A percentile compares a stretch with the other conserved stretches of the same genome.
phyloP scores from a whole-genome alignment of 768 basidiomycete species.

The Mycena floridula region DNA sequence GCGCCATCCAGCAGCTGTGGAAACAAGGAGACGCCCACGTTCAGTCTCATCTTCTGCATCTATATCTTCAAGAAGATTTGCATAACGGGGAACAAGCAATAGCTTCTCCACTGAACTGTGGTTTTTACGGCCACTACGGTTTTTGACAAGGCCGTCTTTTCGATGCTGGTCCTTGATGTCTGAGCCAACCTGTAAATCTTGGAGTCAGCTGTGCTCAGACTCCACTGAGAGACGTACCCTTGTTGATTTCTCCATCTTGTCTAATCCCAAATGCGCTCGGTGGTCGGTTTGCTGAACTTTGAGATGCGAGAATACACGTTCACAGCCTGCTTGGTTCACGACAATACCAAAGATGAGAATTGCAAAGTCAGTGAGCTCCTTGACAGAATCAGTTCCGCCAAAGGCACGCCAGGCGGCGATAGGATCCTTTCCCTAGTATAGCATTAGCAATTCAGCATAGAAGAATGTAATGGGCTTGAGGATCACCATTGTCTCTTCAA shows the following conservation, averaged over 20 bases:
- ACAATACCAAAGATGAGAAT: not conserved
- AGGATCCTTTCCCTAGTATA: constrained; percentile 1
- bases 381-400: too few species aligned
- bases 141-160: not conserved
- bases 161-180: constrained; percentile 1
- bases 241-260: constrained; percentile 2
- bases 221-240: not conserved
- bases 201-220: too few species aligned
- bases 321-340: constrained; percentile 4
- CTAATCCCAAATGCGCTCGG: not conserved
- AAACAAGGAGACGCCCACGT: too few species aligned
- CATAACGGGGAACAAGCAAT: constrained; percentile 6
- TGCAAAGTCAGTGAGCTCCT: constrained; percentile 1
- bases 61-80: too few species aligned
- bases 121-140: too few species aligned
- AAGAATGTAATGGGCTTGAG: too few species aligned
- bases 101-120: too few species aligned
- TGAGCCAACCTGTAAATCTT: constrained; percentile 1
- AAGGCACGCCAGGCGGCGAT: constrained; percentile 1
- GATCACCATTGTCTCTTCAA: constrained; percentile 3
- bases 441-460: too few species aligned
- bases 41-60: too few species aligned
- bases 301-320: constrained; percentile 16
- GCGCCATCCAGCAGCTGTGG: too few species aligned
- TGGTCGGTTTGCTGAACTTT: constrained; percentile 1